These are phyloP conservation scores for Tardiomyces depauwii DNA, from an alignment of 1,139 yeast species.

Conservation along the genomic window DNA sequence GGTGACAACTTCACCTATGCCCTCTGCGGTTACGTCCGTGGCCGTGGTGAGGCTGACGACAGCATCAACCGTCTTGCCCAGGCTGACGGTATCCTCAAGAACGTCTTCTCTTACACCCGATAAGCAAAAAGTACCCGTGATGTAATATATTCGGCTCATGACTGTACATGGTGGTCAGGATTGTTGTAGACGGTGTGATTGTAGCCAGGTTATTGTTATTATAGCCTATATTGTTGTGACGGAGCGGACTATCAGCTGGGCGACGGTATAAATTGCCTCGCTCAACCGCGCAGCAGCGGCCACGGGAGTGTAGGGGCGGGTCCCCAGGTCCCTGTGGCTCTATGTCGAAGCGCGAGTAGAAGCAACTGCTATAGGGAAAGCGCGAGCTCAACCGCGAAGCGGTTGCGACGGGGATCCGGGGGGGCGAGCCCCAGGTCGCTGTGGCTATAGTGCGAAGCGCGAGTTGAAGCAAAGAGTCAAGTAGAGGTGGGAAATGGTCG, in stretches of 20 bases:
- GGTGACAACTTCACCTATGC: slow-evolving; percentile 93
- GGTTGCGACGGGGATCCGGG: not conserved
- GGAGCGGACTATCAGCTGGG: too few relatives aligned
- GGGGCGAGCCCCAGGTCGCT: not conserved
- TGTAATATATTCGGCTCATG: not conserved
- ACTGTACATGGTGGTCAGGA: not conserved
- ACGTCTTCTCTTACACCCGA: slow-evolving; percentile 99
- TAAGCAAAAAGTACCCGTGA: slow-evolving; percentile 31
- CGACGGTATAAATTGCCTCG: too few relatives aligned
- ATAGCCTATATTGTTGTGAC: too few relatives aligned
- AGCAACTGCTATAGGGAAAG: too few relatives aligned
- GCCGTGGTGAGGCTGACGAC: slow-evolving; percentile 95
- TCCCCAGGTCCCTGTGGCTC: too few relatives aligned
- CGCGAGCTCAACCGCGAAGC: too few relatives aligned
- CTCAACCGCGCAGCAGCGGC: too few relatives aligned
- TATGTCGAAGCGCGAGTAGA: too few relatives aligned
- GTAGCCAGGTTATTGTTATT: too few relatives aligned
- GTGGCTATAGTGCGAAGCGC: not conserved
- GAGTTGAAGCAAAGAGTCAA: not conserved
- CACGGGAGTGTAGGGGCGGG: not conserved
- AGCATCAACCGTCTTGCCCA: slow-evolving; percentile 99
- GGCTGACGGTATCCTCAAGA: slow-evolving; percentile 95
- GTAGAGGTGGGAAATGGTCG: not conserved
- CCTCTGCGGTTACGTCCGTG: slow-evolving; percentile 89
- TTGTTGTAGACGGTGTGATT: too few relatives aligned